Conservation (phyloP, 2,329 filamentous ascomycete genomes). For the Neopestalotiopsis rosae region DNA sequence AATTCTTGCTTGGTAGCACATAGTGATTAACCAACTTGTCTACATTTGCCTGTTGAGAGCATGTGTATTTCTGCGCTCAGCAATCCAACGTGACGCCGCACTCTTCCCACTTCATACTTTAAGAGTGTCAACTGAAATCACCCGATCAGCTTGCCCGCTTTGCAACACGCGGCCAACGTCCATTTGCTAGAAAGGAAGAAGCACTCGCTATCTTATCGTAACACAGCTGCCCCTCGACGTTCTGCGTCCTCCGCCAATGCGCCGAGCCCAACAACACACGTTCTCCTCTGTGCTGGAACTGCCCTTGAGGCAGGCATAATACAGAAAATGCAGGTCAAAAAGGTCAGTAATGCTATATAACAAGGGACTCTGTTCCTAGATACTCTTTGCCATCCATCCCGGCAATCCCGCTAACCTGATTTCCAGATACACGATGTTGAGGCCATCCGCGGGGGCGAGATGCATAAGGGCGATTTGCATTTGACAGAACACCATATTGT, state of each 20-base stretch:
- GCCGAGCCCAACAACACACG: neutral
- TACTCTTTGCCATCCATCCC: constrained; percentile 20
- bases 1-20: neutral
- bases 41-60: neutral
- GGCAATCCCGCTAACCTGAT: constrained; percentile 19
- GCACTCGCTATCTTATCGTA: neutral
- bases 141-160: neutral
- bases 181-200: neutral
- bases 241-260: constrained; percentile 2
- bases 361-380: neutral
- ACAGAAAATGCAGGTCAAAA: constrained; percentile 35
- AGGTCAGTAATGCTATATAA: constrained; percentile 26
- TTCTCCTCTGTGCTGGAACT: neutral
- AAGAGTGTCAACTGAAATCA: neutral
- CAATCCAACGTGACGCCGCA: neutral
- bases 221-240: constrained; percentile 8
- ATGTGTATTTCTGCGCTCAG: neutral
- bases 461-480: constrained; percentile 61
- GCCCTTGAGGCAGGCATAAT: neutral
- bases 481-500: constrained; percentile 67
- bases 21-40: no score
- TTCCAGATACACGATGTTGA: constrained; percentile 64
- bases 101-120: neutral
- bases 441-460: constrained; percentile 63
- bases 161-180: neutral